A percentile compares a stretch with the other conserved stretches of the same genome.
Conservation (phyloP, 495 filamentous ascomycete genomes). For the Lophium mytilinum region DNA sequence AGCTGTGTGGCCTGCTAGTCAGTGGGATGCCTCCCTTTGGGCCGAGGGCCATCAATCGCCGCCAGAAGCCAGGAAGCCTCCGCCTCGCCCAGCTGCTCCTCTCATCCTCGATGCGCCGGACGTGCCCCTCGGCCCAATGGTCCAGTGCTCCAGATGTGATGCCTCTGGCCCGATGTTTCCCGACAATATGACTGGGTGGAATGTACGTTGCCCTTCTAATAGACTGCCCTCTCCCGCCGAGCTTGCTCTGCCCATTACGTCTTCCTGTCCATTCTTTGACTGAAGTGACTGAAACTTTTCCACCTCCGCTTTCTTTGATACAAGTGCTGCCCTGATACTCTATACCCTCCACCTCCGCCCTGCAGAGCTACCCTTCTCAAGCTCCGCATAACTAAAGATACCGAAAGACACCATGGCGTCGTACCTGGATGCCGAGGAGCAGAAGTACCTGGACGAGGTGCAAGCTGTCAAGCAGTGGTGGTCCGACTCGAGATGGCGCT, state of each 20-base stretch:
- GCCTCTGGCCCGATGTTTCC: not conserved
- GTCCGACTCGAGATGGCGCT: constrained; percentile 82
- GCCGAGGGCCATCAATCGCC: constrained; percentile 15
- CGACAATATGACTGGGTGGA: not conserved
- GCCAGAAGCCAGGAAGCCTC: too few relatives aligned
- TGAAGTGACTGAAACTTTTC: not conserved
- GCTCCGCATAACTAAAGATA: too few relatives aligned
- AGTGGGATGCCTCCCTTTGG: constrained; percentile 14
- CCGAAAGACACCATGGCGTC: constrained; percentile 9
- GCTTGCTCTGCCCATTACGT: not conserved
- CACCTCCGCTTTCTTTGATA: not conserved
- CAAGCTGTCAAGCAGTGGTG: constrained; percentile 88
- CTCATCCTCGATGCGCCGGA: not conserved
- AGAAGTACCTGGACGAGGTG: constrained; percentile 71
- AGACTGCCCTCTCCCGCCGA: not conserved
- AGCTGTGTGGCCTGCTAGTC: too few relatives aligned
- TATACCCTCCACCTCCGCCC: too few relatives aligned
- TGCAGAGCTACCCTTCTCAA: too few relatives aligned
- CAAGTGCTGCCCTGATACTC: too few relatives aligned
- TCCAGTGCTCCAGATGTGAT: not conserved
- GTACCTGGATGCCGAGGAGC: constrained; percentile 62
- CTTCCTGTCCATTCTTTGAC: not conserved
- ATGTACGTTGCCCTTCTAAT: not conserved
- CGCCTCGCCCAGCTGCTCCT: too few relatives aligned
- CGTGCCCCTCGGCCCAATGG: not conserved